Evolutionary conservation across 371 early-diverging fungal species (phyloP).

Genomic region (Mortierella sp.): DNA sequence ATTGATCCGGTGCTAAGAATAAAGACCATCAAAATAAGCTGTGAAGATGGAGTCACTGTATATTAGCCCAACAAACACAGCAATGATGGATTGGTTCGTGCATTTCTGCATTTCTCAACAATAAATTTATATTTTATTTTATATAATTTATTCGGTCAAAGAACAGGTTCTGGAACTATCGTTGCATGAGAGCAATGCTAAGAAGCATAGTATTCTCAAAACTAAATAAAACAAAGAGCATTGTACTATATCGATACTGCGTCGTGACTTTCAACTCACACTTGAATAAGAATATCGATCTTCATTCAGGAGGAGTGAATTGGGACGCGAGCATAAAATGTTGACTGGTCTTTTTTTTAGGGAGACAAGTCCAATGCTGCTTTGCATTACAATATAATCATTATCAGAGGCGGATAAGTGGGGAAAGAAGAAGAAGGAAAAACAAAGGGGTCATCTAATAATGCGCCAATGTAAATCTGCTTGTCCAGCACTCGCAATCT

Average conservation of each 20-base stretch:
- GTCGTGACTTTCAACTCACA: background rate
- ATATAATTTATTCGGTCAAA: background rate
- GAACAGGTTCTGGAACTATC: background rate
- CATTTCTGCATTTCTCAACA: no score
- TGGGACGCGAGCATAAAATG: background rate
- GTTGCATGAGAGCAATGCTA: background rate
- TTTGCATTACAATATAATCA: background rate
- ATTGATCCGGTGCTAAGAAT: no score
- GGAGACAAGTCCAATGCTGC: background rate
- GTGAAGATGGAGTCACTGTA: background rate
- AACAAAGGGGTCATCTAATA: no score
- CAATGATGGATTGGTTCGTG: background rate
- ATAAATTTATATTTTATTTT: no score
- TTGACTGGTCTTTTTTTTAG: background rate
- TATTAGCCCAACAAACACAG: background rate
- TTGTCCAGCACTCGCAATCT: no score
- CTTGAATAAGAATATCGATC: constrained; percentile 2
- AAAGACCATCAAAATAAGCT: background rate
- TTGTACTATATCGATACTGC: background rate
- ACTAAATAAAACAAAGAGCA: background rate
- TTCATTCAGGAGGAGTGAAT: constrained; percentile 5
- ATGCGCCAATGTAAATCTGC: no score
- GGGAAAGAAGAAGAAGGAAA: background rate
- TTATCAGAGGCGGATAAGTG: background rate
- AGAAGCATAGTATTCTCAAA: background rate